Percentiles rank a stretch among this genome's conserved stretches.
These are phyloP conservation scores for Gossypium herbaceum DNA, from an alignment of 345 rosid genomes.

Conservation along the genomic window DNA sequence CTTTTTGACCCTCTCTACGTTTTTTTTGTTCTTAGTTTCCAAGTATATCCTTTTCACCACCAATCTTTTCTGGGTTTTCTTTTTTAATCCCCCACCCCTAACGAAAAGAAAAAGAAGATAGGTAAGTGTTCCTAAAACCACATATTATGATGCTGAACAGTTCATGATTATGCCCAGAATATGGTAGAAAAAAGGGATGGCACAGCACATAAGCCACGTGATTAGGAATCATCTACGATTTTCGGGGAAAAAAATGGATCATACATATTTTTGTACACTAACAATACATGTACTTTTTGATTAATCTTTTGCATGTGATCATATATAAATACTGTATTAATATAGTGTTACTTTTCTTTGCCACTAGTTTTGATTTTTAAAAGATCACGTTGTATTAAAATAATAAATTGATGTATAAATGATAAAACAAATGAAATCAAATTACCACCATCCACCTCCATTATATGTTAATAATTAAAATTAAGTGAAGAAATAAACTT, in stretches of 20 bases:
- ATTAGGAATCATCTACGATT: conserved; percentile 35
- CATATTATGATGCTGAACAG: conserved; percentile 26
- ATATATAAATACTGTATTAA: conserved; percentile 7
- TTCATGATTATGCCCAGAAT: conserved; percentile 31
- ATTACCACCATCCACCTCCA: conserved; percentile 12
- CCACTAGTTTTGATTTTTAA: neutral
- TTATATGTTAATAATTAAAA: neutral
- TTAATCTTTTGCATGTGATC: neutral
- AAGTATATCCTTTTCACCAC: conserved; percentile 11
- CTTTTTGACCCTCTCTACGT: neutral
- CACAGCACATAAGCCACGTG: conserved; percentile 50
- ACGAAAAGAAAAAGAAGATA: neutral
- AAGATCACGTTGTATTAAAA: neutral
- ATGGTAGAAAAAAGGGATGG: conserved; percentile 17
- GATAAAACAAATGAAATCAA: neutral
- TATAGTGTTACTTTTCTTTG: neutral
- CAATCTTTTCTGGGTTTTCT: neutral
- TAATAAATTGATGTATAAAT: neutral
- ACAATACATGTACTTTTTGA: neutral
- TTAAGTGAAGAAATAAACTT: neutral
- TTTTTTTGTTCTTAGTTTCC: conserved; percentile 12
- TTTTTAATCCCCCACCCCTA: too few species aligned
- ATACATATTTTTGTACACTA: conserved; percentile 6
- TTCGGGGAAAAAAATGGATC: neutral
- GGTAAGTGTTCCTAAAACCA: neutral